Conservation (phyloP, 306 rosid species). For the Sicyos edulis region DNA sequence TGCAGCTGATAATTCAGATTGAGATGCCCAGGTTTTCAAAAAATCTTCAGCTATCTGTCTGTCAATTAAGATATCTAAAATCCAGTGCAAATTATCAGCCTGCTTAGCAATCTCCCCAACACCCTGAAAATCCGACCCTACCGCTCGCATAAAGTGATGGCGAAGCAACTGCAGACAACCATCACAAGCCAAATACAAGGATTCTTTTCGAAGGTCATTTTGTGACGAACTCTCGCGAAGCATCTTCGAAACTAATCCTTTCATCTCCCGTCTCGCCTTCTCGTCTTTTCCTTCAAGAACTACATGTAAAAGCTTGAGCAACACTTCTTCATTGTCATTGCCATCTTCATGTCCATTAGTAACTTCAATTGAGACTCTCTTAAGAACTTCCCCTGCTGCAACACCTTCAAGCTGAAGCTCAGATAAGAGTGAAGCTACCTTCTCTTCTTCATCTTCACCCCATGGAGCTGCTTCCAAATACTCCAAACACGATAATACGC, state of each 20-base stretch:
- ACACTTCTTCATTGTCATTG: conserved; percentile 73
- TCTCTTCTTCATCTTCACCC: conserved; percentile 98
- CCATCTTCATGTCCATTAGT: conserved; percentile 59
- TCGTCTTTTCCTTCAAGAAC: conserved; percentile 99
- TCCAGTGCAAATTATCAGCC: conserved; percentile 90
- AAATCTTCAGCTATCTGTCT: conserved; percentile 92
- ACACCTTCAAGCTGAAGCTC: conserved; percentile 87
- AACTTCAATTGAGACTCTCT: conserved; percentile 74
- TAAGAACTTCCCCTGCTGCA: conserved; percentile 86
- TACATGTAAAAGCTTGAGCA: conserved; percentile 78
- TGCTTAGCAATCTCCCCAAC: conserved; percentile 79
- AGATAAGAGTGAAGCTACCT: conserved; percentile 75
- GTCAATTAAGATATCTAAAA: conserved; percentile 88
- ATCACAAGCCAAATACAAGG: conserved; percentile 67
- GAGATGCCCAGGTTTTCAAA: conserved; percentile 82
- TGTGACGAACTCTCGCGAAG: conserved; percentile 77
- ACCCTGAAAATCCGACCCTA: conserved; percentile 48
- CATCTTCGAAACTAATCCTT: conserved; percentile 85
- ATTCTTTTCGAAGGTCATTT: conserved; percentile 75
- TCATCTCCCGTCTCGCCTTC: conserved; percentile 94
- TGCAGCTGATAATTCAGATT: conserved; percentile 61
- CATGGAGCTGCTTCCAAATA: conserved; percentile 96
- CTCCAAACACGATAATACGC: conserved; percentile 93
- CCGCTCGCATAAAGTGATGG: conserved; percentile 54
- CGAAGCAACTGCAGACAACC: conserved; percentile 70